phyloP scores from a whole-genome alignment of 1,284 basidiomycete species.

The Chalciporus sp. region DNA sequence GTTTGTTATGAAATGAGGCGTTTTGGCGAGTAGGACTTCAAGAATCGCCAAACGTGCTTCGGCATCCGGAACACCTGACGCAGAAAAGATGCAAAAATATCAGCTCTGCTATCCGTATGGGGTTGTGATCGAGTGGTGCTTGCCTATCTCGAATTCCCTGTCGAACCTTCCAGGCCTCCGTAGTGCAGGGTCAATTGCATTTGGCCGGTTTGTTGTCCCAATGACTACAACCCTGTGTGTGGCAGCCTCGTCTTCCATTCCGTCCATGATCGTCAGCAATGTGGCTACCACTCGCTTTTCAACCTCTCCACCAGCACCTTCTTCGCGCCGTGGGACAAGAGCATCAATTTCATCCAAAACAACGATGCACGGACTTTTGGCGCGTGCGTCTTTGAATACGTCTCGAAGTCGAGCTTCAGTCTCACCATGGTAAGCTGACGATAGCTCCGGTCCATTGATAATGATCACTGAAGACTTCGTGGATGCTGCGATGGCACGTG shows the following conservation, averaged over 20 bases:
- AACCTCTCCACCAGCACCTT: slow-evolving; percentile 87
- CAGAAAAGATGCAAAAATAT: slow-evolving; percentile 5
- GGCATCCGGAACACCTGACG: slow-evolving; percentile 83
- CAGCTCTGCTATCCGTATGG: slow-evolving; percentile 1
- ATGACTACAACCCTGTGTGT: slow-evolving; percentile 84
- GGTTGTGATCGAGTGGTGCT: slow-evolving; percentile 16
- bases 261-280: slow-evolving; percentile 93
- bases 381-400: slow-evolving; percentile 85
- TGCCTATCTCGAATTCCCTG: slow-evolving; percentile 95
- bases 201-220: slow-evolving; percentile 96
- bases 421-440: slow-evolving; percentile 95
- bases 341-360: slow-evolving; percentile 98
- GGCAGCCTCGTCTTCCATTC: slow-evolving; percentile 68
- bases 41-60: slow-evolving; percentile 85
- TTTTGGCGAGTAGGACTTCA: slow-evolving; percentile 76
- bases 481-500: slow-evolving; percentile 84
- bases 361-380: slow-evolving; percentile 86
- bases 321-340: slow-evolving; percentile 88
- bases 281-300: slow-evolving; percentile 97
- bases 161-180: slow-evolving; percentile 95
- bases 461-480: slow-evolving; percentile 81
- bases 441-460: slow-evolving; percentile 94
- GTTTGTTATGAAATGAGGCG: slow-evolving; percentile 72
- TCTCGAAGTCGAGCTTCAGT: slow-evolving; percentile 90
- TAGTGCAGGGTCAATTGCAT: slow-evolving; percentile 95